Evolutionary conservation across 176 grass and related monocot species (phyloP).

Genomic region (Eragrostis curvula): DNA sequence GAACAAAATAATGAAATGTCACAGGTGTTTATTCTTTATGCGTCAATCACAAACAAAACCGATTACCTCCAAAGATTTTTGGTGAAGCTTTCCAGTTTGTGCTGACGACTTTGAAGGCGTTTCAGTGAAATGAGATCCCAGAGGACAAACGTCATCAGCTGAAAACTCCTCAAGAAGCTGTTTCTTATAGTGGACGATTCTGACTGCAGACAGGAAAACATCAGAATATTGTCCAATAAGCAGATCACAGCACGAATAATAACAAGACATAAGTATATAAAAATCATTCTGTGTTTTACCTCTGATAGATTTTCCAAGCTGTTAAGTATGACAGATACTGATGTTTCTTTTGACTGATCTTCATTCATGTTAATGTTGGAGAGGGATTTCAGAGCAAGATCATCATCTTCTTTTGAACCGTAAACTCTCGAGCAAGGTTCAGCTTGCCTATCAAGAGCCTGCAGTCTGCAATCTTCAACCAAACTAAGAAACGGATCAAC

Average conservation of each 20-base stretch:
- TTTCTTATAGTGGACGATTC: constrained; percentile 63
- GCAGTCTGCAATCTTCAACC: constrained; percentile 83
- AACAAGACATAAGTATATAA: neutral
- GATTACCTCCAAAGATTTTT: constrained; percentile 66
- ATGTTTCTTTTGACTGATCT: constrained; percentile 71
- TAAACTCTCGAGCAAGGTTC: constrained; percentile 53
- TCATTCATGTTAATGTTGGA: constrained; percentile 62
- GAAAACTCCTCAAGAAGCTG: constrained; percentile 89
- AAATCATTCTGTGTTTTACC: constrained; percentile 44
- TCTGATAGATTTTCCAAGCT: constrained; percentile 68
- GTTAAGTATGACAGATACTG: constrained; percentile 72
- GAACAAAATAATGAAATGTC: constrained; percentile 30
- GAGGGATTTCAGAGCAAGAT: constrained; percentile 73
- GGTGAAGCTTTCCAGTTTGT: constrained; percentile 45
- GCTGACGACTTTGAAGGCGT: constrained; percentile 42
- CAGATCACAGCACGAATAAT: neutral
- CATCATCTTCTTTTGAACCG: constrained; percentile 82
- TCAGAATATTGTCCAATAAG: constrained; percentile 15
- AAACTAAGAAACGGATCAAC: constrained; percentile 87
- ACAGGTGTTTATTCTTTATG: constrained; percentile 1
- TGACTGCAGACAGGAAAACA: constrained; percentile 46
- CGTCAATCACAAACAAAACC: constrained; percentile 2
- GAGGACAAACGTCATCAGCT: constrained; percentile 63
- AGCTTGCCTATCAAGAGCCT: constrained; percentile 49
- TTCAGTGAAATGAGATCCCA: constrained; percentile 70